Conservation (phyloP, 2,329 filamentous ascomycete species). For the Cadophora gregata region DNA sequence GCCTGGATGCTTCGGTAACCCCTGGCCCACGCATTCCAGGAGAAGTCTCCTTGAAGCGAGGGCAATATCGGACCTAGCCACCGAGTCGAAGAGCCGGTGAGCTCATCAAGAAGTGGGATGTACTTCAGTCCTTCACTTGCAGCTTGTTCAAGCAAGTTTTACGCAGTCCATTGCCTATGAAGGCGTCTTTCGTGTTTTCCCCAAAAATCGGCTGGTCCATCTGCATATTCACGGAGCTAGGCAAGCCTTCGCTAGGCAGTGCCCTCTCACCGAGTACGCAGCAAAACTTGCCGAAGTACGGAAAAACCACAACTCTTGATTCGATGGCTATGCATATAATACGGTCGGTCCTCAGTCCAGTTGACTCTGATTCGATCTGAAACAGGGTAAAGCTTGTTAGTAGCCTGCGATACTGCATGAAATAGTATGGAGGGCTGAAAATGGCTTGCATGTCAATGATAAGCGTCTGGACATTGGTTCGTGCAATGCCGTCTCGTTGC, state of each 20-base stretch:
- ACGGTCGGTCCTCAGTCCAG: slow-evolving; percentile 7
- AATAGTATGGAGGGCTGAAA: slow-evolving; percentile 2
- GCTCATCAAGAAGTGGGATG: neutral
- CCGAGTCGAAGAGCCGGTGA: neutral
- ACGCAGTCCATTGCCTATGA: neutral
- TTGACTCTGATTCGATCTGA: neutral
- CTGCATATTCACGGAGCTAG: slow-evolving; percentile 6
- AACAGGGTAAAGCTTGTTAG: neutral
- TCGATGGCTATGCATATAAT: slow-evolving; percentile 17
- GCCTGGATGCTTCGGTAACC: neutral
- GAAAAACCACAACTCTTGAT: neutral
- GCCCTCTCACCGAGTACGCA: slow-evolving; percentile 21
- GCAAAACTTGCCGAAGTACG: slow-evolving; percentile 5
- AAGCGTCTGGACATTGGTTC: slow-evolving; percentile 11
- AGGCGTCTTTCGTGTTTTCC: neutral
- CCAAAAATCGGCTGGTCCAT: neutral
- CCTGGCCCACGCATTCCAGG: neutral
- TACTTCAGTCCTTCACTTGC: neutral
- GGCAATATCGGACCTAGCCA: neutral
- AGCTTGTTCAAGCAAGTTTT: neutral
- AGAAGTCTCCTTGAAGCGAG: neutral
- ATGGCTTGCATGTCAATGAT: slow-evolving; percentile 16
- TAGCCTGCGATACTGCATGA: slow-evolving; percentile 9
- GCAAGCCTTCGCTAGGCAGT: slow-evolving; percentile 2
- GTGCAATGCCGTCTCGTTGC: slow-evolving; percentile 15